phyloP scores from a whole-genome alignment of 2,329 filamentous ascomycete genomes.

The Aureobasidium sp. region DNA sequence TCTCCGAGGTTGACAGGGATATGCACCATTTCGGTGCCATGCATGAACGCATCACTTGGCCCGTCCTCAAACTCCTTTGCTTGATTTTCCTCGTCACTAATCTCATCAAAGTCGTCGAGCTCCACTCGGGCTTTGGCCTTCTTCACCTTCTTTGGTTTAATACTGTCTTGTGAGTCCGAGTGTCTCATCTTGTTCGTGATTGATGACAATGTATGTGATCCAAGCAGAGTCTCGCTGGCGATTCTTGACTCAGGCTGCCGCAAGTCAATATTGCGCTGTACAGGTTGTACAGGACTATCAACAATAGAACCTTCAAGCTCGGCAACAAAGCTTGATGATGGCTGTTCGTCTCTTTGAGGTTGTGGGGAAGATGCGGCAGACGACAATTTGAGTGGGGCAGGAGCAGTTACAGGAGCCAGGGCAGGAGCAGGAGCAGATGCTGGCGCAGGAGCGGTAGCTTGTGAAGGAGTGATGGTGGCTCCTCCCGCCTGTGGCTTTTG shows the following conservation, averaged over 20 bases:
- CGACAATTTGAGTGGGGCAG: neutral
- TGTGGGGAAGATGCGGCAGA: neutral
- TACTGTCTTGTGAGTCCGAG: slow-evolving; percentile 25
- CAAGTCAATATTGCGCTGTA: slow-evolving; percentile 23
- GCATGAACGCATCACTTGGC: slow-evolving; percentile 23
- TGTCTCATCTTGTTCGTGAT: slow-evolving; percentile 38
- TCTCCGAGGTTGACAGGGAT: slow-evolving; percentile 20
- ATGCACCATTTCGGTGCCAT: slow-evolving; percentile 29
- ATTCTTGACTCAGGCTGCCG: neutral
- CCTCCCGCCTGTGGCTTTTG: slow-evolving; percentile 15
- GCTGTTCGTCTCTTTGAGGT: neutral
- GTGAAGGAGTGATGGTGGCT: neutral
- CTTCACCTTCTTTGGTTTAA: slow-evolving; percentile 48
- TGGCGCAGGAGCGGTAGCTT: neutral
- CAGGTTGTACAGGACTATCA: slow-evolving; percentile 26
- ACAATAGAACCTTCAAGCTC: slow-evolving; percentile 30
- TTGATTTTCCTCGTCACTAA: slow-evolving; percentile 32
- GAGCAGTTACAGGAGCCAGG: neutral
- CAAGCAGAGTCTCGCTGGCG: neutral
- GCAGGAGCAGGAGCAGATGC: slow-evolving; percentile 2
- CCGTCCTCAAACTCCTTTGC: slow-evolving; percentile 18
- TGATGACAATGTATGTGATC: slow-evolving; percentile 18
- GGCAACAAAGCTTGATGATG: slow-evolving; percentile 20
- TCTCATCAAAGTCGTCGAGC: slow-evolving; percentile 62
- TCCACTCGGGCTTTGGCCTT: slow-evolving; percentile 55